Base-by-base conservation (phyloP, 192 early-diverging fungal genomes). In the Glomus cerebriforme region DNA sequence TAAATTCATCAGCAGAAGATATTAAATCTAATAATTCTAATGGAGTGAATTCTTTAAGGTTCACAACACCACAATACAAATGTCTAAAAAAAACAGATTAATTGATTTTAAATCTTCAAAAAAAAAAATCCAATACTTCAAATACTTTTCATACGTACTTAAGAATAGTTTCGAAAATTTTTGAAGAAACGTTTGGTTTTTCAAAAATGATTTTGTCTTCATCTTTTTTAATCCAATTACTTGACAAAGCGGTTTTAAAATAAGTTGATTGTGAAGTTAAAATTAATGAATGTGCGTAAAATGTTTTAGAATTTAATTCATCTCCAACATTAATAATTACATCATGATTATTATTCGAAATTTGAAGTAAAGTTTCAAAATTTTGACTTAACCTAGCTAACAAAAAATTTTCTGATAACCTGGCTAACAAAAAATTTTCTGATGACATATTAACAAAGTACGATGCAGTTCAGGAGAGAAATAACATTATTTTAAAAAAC, bases 151-250 rank as follows among this genome's bases (percentile, higher is more conserved):
- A 5, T 39, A 7, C 64, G 8, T 34, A 66, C 64, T 66, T 66
- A 27, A 32, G 64, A 15, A 66, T 66, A 66, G 31, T 35, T 3
- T 29, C 27, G 31, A 67, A 67, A 34, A 31, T 35, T 29, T 5
- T 67, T n/a, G 65, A 27, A 1, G 65, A 13, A 29, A 67, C 22
- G 31, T 67, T 67, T 29, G 27, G 26, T 31, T 67, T 29, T 13
- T 67, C 22, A 22, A 67, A 35, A 67, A 32, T 10, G 31, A 67
- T 34, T n/a, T 67, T 67, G 19, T 29, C 65, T 10, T 19, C 27
- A 2, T 67, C 65, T 27, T 31, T 67, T 67, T 35, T 29, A 67
- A 35, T 35, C 65, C 65, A 67, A 67, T 27, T 29, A 67, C 65
- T 67, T 35, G 65, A 67, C 31, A 67, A 26, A 0, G 65, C 65